Percentiles rank a stretch among this genome's conserved stretches.
Evolutionary conservation across 2,329 filamentous ascomycete genomes (phyloP).

Genomic region (Chalaropsis ovoidea): DNA sequence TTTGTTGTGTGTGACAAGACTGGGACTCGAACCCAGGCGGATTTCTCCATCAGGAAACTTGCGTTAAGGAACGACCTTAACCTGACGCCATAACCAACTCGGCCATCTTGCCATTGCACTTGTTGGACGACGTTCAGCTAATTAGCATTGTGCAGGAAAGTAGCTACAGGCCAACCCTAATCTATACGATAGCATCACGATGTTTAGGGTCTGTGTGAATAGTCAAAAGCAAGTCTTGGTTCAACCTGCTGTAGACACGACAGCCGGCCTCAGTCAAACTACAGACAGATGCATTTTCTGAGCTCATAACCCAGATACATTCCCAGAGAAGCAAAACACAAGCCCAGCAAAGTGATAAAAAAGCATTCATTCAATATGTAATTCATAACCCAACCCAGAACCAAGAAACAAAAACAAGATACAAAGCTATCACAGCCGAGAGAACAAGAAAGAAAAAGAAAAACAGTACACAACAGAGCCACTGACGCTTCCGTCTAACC

Average conservation of each 20-base stretch:
- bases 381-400: conserved; percentile 4
- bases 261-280: too few relatives aligned
- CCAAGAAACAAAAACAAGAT: conserved; percentile 9
- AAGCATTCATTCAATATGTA: conserved; percentile 17
- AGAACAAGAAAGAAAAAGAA: conserved; percentile 4
- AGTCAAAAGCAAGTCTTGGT: too few relatives aligned
- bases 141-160: not conserved
- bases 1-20: conserved; percentile 21
- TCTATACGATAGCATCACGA: too few relatives aligned
- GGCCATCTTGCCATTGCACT: conserved; percentile 30
- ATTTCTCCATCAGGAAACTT: conserved; percentile 26
- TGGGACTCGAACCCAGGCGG: conserved; percentile 25
- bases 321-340: too few relatives aligned
- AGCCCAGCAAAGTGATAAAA: not conserved
- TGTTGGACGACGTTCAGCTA: not conserved
- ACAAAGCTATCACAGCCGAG: not conserved
- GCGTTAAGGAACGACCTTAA: conserved; percentile 30
- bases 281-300: too few relatives aligned
- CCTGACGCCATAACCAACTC: conserved; percentile 34
- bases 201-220: not conserved
- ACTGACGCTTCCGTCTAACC: conserved; percentile 32
- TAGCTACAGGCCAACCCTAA: not conserved
- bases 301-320: too few relatives aligned
- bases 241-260: too few relatives aligned
- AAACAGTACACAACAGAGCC: not conserved